Evolutionary conservation across 2,329 filamentous ascomycete species (phyloP), one percentile per base, ranked within the genome.

Genomic region (Colletotrichum shisoi): DNA sequence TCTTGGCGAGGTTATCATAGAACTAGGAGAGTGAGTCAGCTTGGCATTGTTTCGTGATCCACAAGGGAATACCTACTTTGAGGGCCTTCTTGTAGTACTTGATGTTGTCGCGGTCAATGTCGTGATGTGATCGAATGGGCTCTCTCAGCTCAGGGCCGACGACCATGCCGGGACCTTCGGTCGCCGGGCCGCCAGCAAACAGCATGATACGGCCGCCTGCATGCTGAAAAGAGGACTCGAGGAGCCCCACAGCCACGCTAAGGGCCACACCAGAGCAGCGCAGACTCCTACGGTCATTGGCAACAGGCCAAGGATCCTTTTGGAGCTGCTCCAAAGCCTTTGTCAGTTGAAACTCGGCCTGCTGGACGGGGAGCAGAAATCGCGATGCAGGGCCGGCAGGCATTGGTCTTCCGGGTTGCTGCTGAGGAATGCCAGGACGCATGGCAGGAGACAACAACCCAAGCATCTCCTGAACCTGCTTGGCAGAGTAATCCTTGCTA

Each of bases 81-180:
- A 97, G 81, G 24, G 95, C 95, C 82, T 99, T 99, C 85, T 99
- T 99, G 82, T 96, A 98, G 81, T 98, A 97, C 80, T 99, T 99
- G 82, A 97, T 96, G 77, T 97, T 97, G 79, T 99, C 95, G 65
- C 94, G 89, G 77, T 99, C 95, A 78, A 99, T 99, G 75, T 99
- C 95, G 79, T 99, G 95, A 80, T 99, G 95, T 48, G 94, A 98
- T 75, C 95, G 91, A 71, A 99, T 98, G 11, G 96, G 93, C 78
- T 99, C 95, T 77, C 94, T 91, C 71, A 99, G 83, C 80, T 99
- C 95, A 27, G 95, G 92, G 2, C 94, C 94, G 76, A 99, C 95
- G 39, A 99, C 95, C 87, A 97, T 93, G 69, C 95, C 95, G 12
- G 95, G 95, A 1, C 95, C 95, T 79, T 99, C 95, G 0, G 95